phyloP scores from a whole-genome alignment of 768 basidiomycete genomes.

The Termitomyces sp. region DNA sequence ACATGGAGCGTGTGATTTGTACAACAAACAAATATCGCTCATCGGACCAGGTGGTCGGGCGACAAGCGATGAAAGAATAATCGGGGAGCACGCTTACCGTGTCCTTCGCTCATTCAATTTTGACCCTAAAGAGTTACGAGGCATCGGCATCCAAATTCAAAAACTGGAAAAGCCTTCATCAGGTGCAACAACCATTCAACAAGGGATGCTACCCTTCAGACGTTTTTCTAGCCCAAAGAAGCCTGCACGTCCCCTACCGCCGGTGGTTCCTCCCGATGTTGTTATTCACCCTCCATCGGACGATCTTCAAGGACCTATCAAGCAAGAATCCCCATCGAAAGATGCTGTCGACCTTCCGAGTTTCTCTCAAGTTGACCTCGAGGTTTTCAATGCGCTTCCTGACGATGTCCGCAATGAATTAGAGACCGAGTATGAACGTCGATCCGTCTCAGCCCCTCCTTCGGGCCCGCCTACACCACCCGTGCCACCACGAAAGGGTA shows the following conservation, averaged over 20 bases:
- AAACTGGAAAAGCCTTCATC: conserved; percentile 64
- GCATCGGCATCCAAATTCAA: conserved; percentile 86
- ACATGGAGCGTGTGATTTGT: conserved; percentile 79
- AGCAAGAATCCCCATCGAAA: conserved; percentile 13
- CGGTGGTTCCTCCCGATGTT: conserved; percentile 8
- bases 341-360: conserved; percentile 47
- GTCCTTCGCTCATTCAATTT: conserved; percentile 69
- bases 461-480: conserved; percentile 11
- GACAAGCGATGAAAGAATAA: conserved; percentile 65
- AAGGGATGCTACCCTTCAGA: conserved; percentile 57
- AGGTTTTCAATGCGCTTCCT: conserved; percentile 67
- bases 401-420: conserved; percentile 64
- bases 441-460: conserved; percentile 45
- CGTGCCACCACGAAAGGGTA: conserved; percentile 16
- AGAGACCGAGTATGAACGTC: conserved; percentile 58
- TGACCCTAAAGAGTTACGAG: conserved; percentile 83
- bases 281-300: conserved; percentile 15
- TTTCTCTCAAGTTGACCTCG: conserved; percentile 70
- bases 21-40: conserved; percentile 68
- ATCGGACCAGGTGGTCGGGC: conserved; percentile 55
- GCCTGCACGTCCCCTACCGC: conserved; percentile 1
- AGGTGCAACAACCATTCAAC: conserved; percentile 29
- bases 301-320: conserved; percentile 3
- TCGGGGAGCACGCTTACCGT: conserved; percentile 74
- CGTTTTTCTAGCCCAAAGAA: conserved; percentile 12